Percentiles rank a stretch among this genome's conserved stretches.
phyloP scores from a whole-genome alignment of 805 yeast species.

The Wickerhamomyces subpelliculosus region DNA sequence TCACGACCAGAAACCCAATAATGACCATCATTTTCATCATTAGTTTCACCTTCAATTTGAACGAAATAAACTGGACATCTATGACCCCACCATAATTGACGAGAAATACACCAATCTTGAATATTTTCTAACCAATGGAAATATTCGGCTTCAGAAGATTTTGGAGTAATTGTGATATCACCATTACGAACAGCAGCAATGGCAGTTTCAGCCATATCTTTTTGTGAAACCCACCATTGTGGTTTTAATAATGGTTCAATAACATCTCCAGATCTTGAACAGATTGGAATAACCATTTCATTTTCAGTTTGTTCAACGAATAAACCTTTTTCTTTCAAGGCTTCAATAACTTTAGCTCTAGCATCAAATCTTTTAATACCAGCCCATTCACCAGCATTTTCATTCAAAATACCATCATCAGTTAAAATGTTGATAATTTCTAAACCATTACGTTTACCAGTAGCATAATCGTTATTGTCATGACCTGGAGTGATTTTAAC shows the following conservation, averaged over 20 bases:
- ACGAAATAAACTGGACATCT: slow-evolving; percentile 95
- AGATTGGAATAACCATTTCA: slow-evolving; percentile 90
- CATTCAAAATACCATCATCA: slow-evolving; percentile 88
- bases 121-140: slow-evolving; percentile 93
- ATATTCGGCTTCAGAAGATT: slow-evolving; percentile 86
- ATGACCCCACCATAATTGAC: slow-evolving; percentile 96
- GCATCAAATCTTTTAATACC: slow-evolving; percentile 96
- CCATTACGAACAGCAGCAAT: slow-evolving; percentile 81
- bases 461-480: slow-evolving; percentile 92
- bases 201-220: slow-evolving; percentile 82
- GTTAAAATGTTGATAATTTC: slow-evolving; percentile 87
- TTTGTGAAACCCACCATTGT: slow-evolving; percentile 98
- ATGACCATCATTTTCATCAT: slow-evolving; percentile 53
- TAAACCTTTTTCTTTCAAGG: slow-evolving; percentile 67
- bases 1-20: slow-evolving; percentile 91
- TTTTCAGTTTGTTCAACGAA: slow-evolving; percentile 84
- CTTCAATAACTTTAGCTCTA: slow-evolving; percentile 73
- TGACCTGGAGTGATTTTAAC: slow-evolving; percentile 99
- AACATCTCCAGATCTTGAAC: slow-evolving; percentile 95
- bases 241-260: slow-evolving; percentile 97
- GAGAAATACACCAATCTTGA: slow-evolving; percentile 99
- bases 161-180: slow-evolving; percentile 74
- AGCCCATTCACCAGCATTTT: slow-evolving; percentile 86
- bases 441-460: slow-evolving; percentile 90
- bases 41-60: slow-evolving; percentile 59